Conservation (phyloP, 2,329 filamentous ascomycete genomes). For the Fusarium albidum region DNA sequence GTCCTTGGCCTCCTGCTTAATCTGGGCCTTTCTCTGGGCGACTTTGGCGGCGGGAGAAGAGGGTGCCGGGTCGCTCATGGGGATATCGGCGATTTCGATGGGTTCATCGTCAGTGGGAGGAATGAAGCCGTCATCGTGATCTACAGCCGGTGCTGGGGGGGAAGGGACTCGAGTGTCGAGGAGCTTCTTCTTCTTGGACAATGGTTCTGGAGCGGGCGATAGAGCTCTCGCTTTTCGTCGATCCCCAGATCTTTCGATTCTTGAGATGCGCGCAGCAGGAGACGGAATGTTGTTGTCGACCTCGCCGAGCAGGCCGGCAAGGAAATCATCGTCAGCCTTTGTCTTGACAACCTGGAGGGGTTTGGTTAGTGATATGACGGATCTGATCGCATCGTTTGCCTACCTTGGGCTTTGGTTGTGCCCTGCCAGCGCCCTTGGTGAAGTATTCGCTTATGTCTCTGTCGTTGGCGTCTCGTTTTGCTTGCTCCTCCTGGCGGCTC, state of each 20-base stretch:
- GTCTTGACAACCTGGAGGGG: slow-evolving; percentile 72
- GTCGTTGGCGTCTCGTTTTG: slow-evolving; percentile 86
- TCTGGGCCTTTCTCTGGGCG: slow-evolving; percentile 72
- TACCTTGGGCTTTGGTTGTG: slow-evolving; percentile 84
- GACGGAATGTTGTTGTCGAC: slow-evolving; percentile 78
- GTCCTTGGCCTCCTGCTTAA: slow-evolving; percentile 61
- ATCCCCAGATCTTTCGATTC: slow-evolving; percentile 74
- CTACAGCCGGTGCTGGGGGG: slow-evolving; percentile 52
- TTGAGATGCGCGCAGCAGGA: slow-evolving; percentile 64
- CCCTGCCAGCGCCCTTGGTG: slow-evolving; percentile 73
- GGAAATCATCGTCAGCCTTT: slow-evolving; percentile 88
- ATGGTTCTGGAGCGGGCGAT: slow-evolving; percentile 72
- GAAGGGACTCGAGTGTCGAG: slow-evolving; percentile 58
- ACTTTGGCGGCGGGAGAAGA: slow-evolving; percentile 88
- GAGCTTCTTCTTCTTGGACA: slow-evolving; percentile 65
- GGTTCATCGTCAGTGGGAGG: slow-evolving; percentile 70
- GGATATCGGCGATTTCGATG: slow-evolving; percentile 55
- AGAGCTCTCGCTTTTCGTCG: slow-evolving; percentile 81
- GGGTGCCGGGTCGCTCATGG: slow-evolving; percentile 85
- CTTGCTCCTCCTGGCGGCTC: slow-evolving; percentile 85
- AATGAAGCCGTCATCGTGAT: slow-evolving; percentile 64
- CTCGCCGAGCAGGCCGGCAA: slow-evolving; percentile 84
- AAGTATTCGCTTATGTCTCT: slow-evolving; percentile 96
- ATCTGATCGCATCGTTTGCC: background rate
- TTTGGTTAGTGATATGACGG: slow-evolving; percentile 3